Percentiles rank a stretch among this genome's conserved stretches.
Evolutionary conservation across 305 asterid genomes (phyloP).

Genomic region (Lippia alba): DNA sequence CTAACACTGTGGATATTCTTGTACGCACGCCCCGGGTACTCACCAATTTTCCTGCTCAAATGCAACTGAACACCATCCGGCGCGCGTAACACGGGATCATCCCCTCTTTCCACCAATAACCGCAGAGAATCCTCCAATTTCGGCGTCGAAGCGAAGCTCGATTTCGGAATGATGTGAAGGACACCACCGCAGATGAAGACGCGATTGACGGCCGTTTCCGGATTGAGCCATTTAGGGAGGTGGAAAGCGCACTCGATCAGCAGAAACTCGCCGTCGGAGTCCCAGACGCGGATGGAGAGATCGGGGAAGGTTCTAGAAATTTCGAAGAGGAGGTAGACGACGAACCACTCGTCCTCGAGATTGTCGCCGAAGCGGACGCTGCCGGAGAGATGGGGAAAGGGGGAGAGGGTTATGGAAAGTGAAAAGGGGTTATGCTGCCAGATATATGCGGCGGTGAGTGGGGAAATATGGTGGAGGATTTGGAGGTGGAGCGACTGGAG

Average conservation of each 20-base stretch:
- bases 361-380: constrained; percentile 87
- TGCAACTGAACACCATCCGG: constrained; percentile 67
- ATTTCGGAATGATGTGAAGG: constrained; percentile 63
- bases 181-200: constrained; percentile 77
- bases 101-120: constrained; percentile 37
- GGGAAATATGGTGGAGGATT: constrained; percentile 60
- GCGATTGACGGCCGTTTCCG: constrained; percentile 75
- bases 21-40: constrained; percentile 71
- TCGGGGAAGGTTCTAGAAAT: constrained; percentile 58
- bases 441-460: constrained; percentile 56
- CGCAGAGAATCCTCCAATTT: constrained; percentile 50
- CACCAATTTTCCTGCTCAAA: constrained; percentile 61
- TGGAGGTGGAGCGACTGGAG: constrained; percentile 76
- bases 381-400: constrained; percentile 80
- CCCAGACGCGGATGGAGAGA: constrained; percentile 74
- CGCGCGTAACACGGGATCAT: constrained; percentile 39
- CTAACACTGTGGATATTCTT: constrained; percentile 69
- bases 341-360: constrained; percentile 95
- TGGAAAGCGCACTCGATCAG: constrained; percentile 85
- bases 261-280: constrained; percentile 85
- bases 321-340: constrained; percentile 72
- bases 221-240: constrained; percentile 88
- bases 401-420: constrained; percentile 47
- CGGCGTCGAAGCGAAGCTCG: constrained; percentile 53
- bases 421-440: constrained; percentile 91